phyloP scores from a whole-genome alignment of 768 basidiomycete genomes.

The Hebeloma cylindrosporum region DNA sequence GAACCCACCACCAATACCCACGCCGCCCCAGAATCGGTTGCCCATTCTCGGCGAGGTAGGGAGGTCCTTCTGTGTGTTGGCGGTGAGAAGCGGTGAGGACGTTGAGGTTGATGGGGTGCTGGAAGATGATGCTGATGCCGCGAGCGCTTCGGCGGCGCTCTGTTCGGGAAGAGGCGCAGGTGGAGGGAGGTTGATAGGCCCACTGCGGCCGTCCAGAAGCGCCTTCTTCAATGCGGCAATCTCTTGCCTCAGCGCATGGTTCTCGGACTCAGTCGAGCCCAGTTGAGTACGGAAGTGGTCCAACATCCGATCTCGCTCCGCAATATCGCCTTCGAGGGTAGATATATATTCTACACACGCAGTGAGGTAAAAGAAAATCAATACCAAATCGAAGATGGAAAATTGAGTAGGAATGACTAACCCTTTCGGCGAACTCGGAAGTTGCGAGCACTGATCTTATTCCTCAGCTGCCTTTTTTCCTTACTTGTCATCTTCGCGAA shows the following conservation, averaged over 20 bases:
- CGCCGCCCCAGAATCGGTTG: constrained; percentile 80
- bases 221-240: constrained; percentile 72
- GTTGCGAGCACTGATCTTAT: constrained; percentile 95
- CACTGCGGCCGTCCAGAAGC: constrained; percentile 67
- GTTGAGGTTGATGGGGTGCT: constrained; percentile 14
- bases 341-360: constrained; percentile 78
- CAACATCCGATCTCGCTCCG: constrained; percentile 88
- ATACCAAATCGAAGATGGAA: constrained; percentile 8
- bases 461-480: constrained; percentile 93
- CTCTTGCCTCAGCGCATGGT: constrained; percentile 78
- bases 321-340: constrained; percentile 91
- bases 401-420: constrained; percentile 32
- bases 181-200: constrained; percentile 47
- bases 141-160: constrained; percentile 38
- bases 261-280: constrained; percentile 77
- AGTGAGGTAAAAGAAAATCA: no score
- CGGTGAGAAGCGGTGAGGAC: constrained; percentile 42
- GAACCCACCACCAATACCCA: constrained; percentile 50
- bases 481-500: constrained; percentile 95
- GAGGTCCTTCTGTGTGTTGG: constrained; percentile 79
- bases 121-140: constrained; percentile 23
- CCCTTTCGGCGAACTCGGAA: constrained; percentile 95
- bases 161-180: constrained; percentile 46
- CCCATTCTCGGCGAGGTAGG: constrained; percentile 59
- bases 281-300: constrained; percentile 85